phyloP scores from a whole-genome alignment of 2,329 filamentous ascomycete species.

The Aspergillus sp. region DNA sequence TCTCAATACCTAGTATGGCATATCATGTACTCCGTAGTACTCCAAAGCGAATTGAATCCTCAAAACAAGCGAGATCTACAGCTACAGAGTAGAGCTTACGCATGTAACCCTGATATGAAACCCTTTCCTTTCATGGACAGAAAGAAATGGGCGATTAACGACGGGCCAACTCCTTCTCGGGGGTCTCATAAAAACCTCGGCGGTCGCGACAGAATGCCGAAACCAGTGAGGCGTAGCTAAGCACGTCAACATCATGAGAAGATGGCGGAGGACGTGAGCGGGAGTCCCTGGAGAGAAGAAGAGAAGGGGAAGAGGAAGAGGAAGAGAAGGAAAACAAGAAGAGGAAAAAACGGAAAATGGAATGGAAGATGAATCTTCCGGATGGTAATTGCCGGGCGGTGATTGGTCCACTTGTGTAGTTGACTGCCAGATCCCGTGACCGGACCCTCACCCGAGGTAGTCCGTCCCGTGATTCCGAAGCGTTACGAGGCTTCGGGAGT shows the following conservation, averaged over 20 bases:
- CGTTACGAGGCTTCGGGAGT: conserved; percentile 26
- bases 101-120: conserved; percentile 53
- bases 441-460: conserved; percentile 38
- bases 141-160: conserved; percentile 51
- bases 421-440: conserved; percentile 35
- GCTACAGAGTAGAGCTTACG: not conserved
- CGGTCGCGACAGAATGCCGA: conserved; percentile 47
- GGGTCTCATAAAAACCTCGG: conserved; percentile 38
- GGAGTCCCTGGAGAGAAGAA: conserved; percentile 36
- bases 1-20: no score
- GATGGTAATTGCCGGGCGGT: conserved; percentile 29
- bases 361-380: conserved; percentile 39
- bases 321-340: conserved; percentile 18
- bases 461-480: conserved; percentile 38
- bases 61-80: not conserved
- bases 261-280: conserved; percentile 38
- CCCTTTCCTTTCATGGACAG: conserved; percentile 46
- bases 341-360: conserved; percentile 9
- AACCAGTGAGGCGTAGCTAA: conserved; percentile 39
- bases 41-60: no score
- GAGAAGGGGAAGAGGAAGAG: conserved; percentile 11
- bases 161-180: conserved; percentile 45
- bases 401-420: conserved; percentile 32
- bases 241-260: conserved; percentile 38
- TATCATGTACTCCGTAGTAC: no score